Evolutionary conservation across 2,329 filamentous ascomycete genomes (phyloP).

Genomic region (Sphaerulina musiva): DNA sequence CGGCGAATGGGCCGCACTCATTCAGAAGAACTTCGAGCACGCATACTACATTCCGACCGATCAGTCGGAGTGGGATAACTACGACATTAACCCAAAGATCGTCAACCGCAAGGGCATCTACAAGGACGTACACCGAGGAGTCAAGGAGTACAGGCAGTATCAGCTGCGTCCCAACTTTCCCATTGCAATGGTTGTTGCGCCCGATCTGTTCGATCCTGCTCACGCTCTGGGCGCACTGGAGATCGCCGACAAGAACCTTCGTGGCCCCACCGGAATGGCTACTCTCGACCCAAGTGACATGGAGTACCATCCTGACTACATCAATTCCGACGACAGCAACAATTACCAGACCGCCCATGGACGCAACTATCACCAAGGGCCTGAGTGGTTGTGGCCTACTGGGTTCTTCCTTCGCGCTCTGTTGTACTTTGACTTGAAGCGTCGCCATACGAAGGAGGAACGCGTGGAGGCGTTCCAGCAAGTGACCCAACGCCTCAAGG

Average conservation of each 20-base stretch:
- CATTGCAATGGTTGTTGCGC: slow-evolving; percentile 90
- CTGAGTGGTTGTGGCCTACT: slow-evolving; percentile 96
- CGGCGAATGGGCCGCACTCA: slow-evolving; percentile 67
- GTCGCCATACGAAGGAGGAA: slow-evolving; percentile 60
- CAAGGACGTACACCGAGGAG: slow-evolving; percentile 90
- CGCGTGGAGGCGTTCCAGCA: slow-evolving; percentile 89
- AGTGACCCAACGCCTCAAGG: slow-evolving; percentile 72
- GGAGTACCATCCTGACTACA: slow-evolving; percentile 92
- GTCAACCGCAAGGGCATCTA: slow-evolving; percentile 93
- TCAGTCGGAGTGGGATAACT: slow-evolving; percentile 62
- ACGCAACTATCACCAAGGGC: slow-evolving; percentile 95
- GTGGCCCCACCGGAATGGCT: slow-evolving; percentile 88
- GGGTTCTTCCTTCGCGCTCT: slow-evolving; percentile 91
- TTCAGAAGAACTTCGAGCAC: slow-evolving; percentile 82
- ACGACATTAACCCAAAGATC: slow-evolving; percentile 72
- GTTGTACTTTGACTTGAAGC: slow-evolving; percentile 78
- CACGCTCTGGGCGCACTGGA: slow-evolving; percentile 76
- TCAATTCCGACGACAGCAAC: slow-evolving; percentile 85
- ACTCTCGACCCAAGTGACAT: slow-evolving; percentile 87
- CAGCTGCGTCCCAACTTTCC: slow-evolving; percentile 91
- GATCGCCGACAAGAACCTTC: slow-evolving; percentile 69
- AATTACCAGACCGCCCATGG: slow-evolving; percentile 92
- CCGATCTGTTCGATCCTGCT: slow-evolving; percentile 71
- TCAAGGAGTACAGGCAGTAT: slow-evolving; percentile 96
- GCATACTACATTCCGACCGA: slow-evolving; percentile 80